These are phyloP conservation scores for Dactylellina parvicollis DNA, from an alignment of 2,329 filamentous ascomycete genomes.

Conservation along the genomic window DNA sequence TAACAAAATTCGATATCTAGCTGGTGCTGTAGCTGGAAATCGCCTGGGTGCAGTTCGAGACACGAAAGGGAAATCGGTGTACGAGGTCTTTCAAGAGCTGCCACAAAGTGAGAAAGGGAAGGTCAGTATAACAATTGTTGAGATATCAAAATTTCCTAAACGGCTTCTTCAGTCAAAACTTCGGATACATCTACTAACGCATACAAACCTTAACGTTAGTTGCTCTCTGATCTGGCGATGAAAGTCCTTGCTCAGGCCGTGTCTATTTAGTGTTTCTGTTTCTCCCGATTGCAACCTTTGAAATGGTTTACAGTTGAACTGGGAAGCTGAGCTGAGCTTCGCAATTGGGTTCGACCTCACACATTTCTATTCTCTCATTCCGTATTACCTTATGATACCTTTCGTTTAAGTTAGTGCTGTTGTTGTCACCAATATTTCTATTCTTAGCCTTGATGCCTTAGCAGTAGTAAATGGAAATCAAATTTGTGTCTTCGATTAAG, in stretches of 20 bases:
- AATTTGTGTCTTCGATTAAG: too few species aligned
- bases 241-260: slow-evolving; percentile 57
- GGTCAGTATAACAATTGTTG: slow-evolving; percentile 63
- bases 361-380: too few species aligned
- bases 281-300: too few species aligned
- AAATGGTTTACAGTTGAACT: too few species aligned
- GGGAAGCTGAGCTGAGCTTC: not conserved
- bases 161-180: too few species aligned
- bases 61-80: slow-evolving; percentile 92
- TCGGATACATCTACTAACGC: not conserved
- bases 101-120: slow-evolving; percentile 82
- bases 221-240: slow-evolving; percentile 57
- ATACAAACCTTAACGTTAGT: slow-evolving; percentile 43
- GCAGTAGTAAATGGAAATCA: too few species aligned
- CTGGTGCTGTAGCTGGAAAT: slow-evolving; percentile 92
- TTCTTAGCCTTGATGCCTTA: too few species aligned
- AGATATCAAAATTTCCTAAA: too few species aligned
- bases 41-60: slow-evolving; percentile 89
- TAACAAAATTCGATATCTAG: slow-evolving; percentile 59
- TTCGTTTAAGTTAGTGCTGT: too few species aligned
- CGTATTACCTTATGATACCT: too few species aligned
- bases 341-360: too few species aligned
- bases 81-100: slow-evolving; percentile 85
- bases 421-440: too few species aligned
- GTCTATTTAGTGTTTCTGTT: slow-evolving; percentile 6